Conservation (phyloP, 441 rosid genomes). For the Omphalea diandra region DNA sequence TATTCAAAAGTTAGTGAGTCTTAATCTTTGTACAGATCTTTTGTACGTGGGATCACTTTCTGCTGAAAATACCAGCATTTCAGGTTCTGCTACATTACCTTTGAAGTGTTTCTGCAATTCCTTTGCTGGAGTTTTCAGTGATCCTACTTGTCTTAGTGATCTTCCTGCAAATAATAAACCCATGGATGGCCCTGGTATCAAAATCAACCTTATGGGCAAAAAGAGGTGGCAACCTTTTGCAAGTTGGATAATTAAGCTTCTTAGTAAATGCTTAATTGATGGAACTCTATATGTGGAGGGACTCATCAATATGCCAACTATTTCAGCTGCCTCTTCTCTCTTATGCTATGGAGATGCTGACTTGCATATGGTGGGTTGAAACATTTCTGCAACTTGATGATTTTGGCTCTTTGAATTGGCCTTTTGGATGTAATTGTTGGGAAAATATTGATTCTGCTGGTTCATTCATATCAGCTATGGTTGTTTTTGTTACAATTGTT, state of each 20-base stretch:
- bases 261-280: slow-evolving; percentile 86
- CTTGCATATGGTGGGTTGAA: slow-evolving; percentile 82
- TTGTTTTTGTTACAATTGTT: slow-evolving; percentile 34
- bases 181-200: slow-evolving; percentile 63
- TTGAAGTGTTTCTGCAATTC: slow-evolving; percentile 69
- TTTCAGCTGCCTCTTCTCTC: slow-evolving; percentile 72
- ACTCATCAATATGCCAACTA: slow-evolving; percentile 61
- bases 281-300: slow-evolving; percentile 94
- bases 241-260: slow-evolving; percentile 74
- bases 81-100: slow-evolving; percentile 36
- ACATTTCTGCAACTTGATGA: slow-evolving; percentile 22
- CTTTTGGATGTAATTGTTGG: slow-evolving; percentile 25
- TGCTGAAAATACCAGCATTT: slow-evolving; percentile 29
- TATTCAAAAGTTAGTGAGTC: slow-evolving; percentile 19
- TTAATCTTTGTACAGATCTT: slow-evolving; percentile 60
- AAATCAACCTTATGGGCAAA: slow-evolving; percentile 58
- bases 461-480: slow-evolving; percentile 24
- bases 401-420: slow-evolving; percentile 20
- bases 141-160: slow-evolving; percentile 62
- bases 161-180: slow-evolving; percentile 68
- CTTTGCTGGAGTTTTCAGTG: slow-evolving; percentile 52
- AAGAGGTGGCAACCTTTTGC: slow-evolving; percentile 84
- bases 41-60: slow-evolving; percentile 46
- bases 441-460: slow-evolving; percentile 14
- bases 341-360: slow-evolving; percentile 81